Evolutionary conservation across 2,329 filamentous ascomycete species (phyloP), one percentile per base, ranked within the genome.

Genomic region (Penicillium sp.): DNA sequence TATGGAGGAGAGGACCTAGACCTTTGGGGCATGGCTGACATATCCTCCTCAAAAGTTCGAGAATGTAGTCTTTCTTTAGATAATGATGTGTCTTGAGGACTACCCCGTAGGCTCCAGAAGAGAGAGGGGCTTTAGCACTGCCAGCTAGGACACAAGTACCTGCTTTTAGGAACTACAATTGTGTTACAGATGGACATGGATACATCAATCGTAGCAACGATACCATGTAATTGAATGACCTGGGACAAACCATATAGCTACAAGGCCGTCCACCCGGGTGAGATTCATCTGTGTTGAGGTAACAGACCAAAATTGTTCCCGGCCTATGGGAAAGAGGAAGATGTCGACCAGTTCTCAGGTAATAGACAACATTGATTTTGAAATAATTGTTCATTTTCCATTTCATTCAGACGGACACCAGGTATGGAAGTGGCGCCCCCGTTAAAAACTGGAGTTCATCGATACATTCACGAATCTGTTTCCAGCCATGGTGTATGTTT

Each of bases 381-480:
- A 66, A 66, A 67, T 69, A 70, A 68, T 70, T 69, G 68, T 73
- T 73, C 70, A 71, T 73, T 74, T 73, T 75, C 70, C 71, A 70
- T 73, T 74, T 75, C 73, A 75, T 75, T 73, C 68, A 72, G 69
- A 67, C 61, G 66, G 71, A 69, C 67, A 67, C 73, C 72, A 71
- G 66, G 63, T 72, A 67, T 67, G 56, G 59, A 63, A 67, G 65
- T 68, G 69, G 66, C 71, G 64, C 67, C 71, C 69, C 67, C 69
- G 69, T 72, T 66, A 69, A 68, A 68, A 71, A 71, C 66, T 69
- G 64, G 72, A 72, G 67, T 69, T 72, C 72, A 74, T 72, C 73
- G 71, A 74, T 72, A 73, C 72, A 74, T 72, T 73, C 67, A 71
- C 72, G 69, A 71, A 74, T 74, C 72, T 70, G 73, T 71, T 69